These are phyloP conservation scores for Sphaceloma murrayae DNA, from an alignment of 2,329 filamentous ascomycete species.

Conservation along the genomic window DNA sequence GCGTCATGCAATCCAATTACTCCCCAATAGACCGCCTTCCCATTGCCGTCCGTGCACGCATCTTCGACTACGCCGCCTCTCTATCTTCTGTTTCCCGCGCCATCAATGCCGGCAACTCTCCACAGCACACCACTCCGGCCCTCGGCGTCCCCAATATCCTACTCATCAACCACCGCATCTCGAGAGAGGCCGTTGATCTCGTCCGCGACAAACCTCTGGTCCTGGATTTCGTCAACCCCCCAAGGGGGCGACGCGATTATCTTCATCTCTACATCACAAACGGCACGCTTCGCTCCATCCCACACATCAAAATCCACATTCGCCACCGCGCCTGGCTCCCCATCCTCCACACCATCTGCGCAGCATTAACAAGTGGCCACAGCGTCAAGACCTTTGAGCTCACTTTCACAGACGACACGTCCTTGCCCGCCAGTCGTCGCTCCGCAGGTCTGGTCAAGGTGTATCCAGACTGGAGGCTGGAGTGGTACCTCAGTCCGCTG, in stretches of 20 bases:
- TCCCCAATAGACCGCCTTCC: slow-evolving; percentile 24
- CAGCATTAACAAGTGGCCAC: slow-evolving; percentile 13
- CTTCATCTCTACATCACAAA: slow-evolving; percentile 22
- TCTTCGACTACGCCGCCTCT: slow-evolving; percentile 24
- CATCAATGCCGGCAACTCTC: slow-evolving; percentile 17
- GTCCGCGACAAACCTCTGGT: slow-evolving; percentile 26
- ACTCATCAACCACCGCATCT: slow-evolving; percentile 29
- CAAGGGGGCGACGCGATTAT: slow-evolving; percentile 18
- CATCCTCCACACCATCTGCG: slow-evolving; percentile 14
- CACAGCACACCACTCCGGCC: no score
- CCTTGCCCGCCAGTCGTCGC: slow-evolving; percentile 18
- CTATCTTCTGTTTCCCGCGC: slow-evolving; percentile 18
- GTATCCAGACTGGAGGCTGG: slow-evolving; percentile 24
- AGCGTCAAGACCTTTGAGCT: slow-evolving; percentile 21
- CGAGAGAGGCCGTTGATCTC: slow-evolving; percentile 24
- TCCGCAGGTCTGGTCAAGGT: slow-evolving; percentile 1
- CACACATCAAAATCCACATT: slow-evolving; percentile 22
- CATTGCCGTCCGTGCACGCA: slow-evolving; percentile 23
- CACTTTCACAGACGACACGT: slow-evolving; percentile 20
- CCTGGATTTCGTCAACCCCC: slow-evolving; percentile 21
- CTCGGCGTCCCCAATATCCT: slow-evolving; percentile 29
- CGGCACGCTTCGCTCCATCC: slow-evolving; percentile 21
- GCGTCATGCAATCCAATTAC: slow-evolving; percentile 21
- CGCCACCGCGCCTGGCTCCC: slow-evolving; percentile 24
- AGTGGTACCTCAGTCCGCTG: slow-evolving; percentile 20